Conservation (phyloP, 257 asterid genomes). For the Gentiana dahurica region DNA sequence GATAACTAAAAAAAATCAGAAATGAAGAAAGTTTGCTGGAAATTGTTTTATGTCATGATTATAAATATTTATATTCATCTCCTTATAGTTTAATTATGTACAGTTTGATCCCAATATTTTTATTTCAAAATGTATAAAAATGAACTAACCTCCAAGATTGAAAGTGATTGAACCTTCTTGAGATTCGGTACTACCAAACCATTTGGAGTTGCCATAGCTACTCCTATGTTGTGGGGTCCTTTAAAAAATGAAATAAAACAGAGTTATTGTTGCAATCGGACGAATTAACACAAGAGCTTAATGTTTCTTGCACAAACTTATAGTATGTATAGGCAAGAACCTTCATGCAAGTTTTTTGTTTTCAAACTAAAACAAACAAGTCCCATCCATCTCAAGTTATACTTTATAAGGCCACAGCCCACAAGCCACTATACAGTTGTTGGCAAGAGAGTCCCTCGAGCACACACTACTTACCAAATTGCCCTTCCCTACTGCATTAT, state of each 20-base stretch:
- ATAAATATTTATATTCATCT: too few relatives aligned
- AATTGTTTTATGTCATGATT: too few relatives aligned
- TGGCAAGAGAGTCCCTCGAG: too few relatives aligned
- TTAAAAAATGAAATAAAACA: constrained; percentile 9
- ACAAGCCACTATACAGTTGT: too few relatives aligned
- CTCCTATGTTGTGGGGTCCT: constrained; percentile 91
- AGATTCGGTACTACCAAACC: constrained; percentile 93
- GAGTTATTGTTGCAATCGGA: background rate
- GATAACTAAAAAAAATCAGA: too few relatives aligned
- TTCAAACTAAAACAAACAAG: background rate
- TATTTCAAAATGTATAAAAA: background rate
- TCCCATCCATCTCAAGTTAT: background rate
- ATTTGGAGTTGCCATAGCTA: constrained; percentile 95
- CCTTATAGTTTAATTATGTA: too few relatives aligned
- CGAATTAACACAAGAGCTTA: background rate
- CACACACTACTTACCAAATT: too few relatives aligned
- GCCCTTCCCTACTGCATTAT: too few relatives aligned
- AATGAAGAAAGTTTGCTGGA: too few relatives aligned
- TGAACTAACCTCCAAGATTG: constrained; percentile 69
- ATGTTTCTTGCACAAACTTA: background rate
- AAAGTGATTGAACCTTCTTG: constrained; percentile 81
- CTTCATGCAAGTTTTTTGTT: too few relatives aligned
- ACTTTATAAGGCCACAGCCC: background rate
- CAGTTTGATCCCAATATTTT: too few relatives aligned
- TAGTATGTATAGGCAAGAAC: background rate